These are phyloP conservation scores for Aspergillus sp. DNA, from an alignment of 2,329 filamentous ascomycete genomes.

Conservation along the genomic window DNA sequence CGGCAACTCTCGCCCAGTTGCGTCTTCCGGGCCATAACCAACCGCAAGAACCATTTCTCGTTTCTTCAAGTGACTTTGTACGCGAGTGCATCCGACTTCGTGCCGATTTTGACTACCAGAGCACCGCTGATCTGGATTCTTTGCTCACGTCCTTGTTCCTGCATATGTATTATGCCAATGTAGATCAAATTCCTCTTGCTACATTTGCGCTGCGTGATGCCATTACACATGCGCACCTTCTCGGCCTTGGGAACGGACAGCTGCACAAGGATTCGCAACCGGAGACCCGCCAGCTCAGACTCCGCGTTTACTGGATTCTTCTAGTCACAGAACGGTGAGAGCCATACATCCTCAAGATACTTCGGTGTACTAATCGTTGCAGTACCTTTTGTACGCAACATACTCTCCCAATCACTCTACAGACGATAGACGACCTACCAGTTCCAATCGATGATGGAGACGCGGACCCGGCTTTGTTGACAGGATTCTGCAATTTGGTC, in stretches of 20 bases:
- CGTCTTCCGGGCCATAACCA: conserved; percentile 6
- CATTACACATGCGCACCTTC: conserved; percentile 13
- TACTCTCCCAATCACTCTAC: conserved; percentile 13
- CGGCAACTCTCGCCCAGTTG: conserved; percentile 15
- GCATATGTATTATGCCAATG: conserved; percentile 18
- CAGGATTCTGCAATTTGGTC: conserved; percentile 10
- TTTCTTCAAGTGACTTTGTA: conserved; percentile 10
- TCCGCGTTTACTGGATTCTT: conserved; percentile 16
- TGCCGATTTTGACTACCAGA: neutral
- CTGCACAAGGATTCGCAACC: neutral
- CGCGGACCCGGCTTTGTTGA: conserved; percentile 6
- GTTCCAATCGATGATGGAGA: conserved; percentile 10
- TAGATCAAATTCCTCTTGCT: conserved; percentile 12
- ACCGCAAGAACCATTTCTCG: neutral
- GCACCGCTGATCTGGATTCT: conserved; percentile 9
- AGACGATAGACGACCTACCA: conserved; percentile 14
- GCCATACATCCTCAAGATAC: neutral
- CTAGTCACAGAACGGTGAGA: conserved; percentile 15
- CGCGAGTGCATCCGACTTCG: conserved; percentile 13
- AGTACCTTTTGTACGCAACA: conserved; percentile 19
- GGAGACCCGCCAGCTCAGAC: conserved; percentile 6
- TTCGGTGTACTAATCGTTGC: neutral
- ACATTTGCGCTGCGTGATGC: conserved; percentile 17
- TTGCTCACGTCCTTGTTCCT: conserved; percentile 13
- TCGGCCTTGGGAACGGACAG: conserved; percentile 4